Conservation (phyloP, 805 yeast genomes). For the Debaryomyces hansenii region DNA sequence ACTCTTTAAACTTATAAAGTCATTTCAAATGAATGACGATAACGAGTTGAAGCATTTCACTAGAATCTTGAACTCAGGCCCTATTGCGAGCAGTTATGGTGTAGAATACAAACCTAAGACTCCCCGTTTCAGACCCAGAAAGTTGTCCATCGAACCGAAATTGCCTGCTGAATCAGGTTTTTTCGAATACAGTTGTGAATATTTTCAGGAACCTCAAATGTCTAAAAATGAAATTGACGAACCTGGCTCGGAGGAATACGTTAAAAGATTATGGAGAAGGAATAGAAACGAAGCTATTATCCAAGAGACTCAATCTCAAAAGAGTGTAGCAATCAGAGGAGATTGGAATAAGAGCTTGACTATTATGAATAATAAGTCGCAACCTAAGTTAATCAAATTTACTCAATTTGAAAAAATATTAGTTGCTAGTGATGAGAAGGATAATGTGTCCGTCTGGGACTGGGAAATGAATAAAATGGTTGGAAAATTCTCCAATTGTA, state of each 20-base stretch:
- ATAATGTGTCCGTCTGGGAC: slow-evolving; percentile 82
- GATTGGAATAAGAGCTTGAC: slow-evolving; percentile 73
- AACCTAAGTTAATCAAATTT: slow-evolving; percentile 75
- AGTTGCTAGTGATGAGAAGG: slow-evolving; percentile 79
- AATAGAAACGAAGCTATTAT: slow-evolving; percentile 85
- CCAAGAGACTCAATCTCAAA: slow-evolving; percentile 87
- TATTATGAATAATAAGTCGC: slow-evolving; percentile 68
- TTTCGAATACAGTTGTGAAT: slow-evolving; percentile 78
- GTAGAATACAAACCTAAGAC: slow-evolving; percentile 55
- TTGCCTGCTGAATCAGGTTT: slow-evolving; percentile 63
- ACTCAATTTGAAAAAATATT: slow-evolving; percentile 89
- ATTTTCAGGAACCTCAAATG: slow-evolving; percentile 96
- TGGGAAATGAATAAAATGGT: slow-evolving; percentile 67
- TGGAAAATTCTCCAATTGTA: slow-evolving; percentile 75
- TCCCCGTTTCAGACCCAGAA: slow-evolving; percentile 49
- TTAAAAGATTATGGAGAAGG: slow-evolving; percentile 82
- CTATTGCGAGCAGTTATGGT: slow-evolving; percentile 36
- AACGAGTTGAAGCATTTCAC: slow-evolving; percentile 37
- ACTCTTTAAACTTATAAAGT: slow-evolving; percentile 34
- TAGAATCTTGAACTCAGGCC: slow-evolving; percentile 36
- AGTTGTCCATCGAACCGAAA: slow-evolving; percentile 34
- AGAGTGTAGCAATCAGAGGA: slow-evolving; percentile 77
- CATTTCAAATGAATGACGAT: slow-evolving; percentile 43
- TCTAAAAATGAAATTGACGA: slow-evolving; percentile 81
- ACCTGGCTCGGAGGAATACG: slow-evolving; percentile 86